Evolutionary conservation across 192 early-diverging fungal species (phyloP), one percentile per base, ranked within the genome.

Genomic region (Coemansia erecta): DNA sequence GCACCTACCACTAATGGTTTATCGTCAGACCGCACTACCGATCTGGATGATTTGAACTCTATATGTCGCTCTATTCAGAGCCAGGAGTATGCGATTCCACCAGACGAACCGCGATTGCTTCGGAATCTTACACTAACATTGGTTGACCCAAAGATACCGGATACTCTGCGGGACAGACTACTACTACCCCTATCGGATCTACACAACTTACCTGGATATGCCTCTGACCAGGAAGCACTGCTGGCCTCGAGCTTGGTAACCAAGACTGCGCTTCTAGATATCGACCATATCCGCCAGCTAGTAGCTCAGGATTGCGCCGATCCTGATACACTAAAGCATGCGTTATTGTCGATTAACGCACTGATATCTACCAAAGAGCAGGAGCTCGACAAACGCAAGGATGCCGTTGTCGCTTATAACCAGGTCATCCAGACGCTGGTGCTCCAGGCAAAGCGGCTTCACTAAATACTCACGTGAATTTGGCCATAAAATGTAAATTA

Each of bases 351-450:
- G 4, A 22, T 77, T 8, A 53, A 66, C 41, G 1, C 17, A 21
- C 51, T 77, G 13, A 53, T 58, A 10, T 42, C 51, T 3, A 48
- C 44, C 11, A 62, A 60, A 44, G 57, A 56, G 23, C 51, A 63
- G 24, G 67, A 66, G 51, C 26, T 67, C 10, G 51, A 50, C 17
- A 66, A 70, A 28, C 63, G 49, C n/a, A 66, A 43, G 33, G 73
- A 77, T 21, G 53, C 56, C 0, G 52, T 77, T 43, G 60, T 48
- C 17, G 62, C 68, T 8, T 77, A 77, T 42, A 77, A 77, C 60
- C 73, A 77, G 44, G 73, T 77, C 31, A 70, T 77, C 26, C 73
- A 77, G 53, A 66, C 63, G 18, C 52, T 77, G 40, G 67, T 77
- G 3, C 67, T 66, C 8, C 73, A 77, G 39, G 73, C 73, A 21